Evolutionary conservation across 1,284 basidiomycete genomes (phyloP), one percentile per base, ranked within the genome.

Genomic region (Austroboletus rostrupii): DNA sequence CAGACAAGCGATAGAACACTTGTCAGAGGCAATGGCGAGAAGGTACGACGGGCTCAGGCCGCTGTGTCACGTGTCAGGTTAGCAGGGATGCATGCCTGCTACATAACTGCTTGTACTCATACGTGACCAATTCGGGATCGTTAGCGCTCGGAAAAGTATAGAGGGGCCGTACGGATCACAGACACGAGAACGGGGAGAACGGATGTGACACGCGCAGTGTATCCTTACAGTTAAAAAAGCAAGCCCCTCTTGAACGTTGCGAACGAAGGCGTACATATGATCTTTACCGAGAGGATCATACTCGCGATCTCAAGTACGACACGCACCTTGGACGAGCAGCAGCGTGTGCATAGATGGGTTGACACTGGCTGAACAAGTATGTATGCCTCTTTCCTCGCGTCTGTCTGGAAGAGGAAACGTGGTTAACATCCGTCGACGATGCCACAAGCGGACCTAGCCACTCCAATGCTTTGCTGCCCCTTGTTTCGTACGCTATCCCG

Each of bases 281-380:
- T 81, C 67, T 90, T 90, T n/a, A 82, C 80, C 2, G 84, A 83
- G 9, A 86, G 81, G 23, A 6, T 23, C 21, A 6, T 6, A 23
- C 6, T 26, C 3, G 1, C 23, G 23, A 7, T 5, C 23, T 26
- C 23, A 8, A 26, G 23, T 26, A 26, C 2, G 23, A 7, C 23
- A 58, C 64, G 42, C 42, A 78, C 89, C 89, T 79, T 94, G 91
- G 43, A 90, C 69, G 0, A 93, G 93, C 0, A 87, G 79, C 46
- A 97, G 70, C 1, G 87, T 92, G 80, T 10, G 87, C 87, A 64
- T 94, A 92, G 60, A 93, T 95, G 17, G 95, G 92, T 67, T 97
- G 94, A 64, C 89, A 92, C 70, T 98, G 94, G 52, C 90, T 94
- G 76, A 97, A 97, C 33, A 97, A 73, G 72, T 90, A 97, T 0